These are phyloP conservation scores for Phytophthora sojae DNA, from an alignment of 352 stramenopile species.

Conservation along the genomic window DNA sequence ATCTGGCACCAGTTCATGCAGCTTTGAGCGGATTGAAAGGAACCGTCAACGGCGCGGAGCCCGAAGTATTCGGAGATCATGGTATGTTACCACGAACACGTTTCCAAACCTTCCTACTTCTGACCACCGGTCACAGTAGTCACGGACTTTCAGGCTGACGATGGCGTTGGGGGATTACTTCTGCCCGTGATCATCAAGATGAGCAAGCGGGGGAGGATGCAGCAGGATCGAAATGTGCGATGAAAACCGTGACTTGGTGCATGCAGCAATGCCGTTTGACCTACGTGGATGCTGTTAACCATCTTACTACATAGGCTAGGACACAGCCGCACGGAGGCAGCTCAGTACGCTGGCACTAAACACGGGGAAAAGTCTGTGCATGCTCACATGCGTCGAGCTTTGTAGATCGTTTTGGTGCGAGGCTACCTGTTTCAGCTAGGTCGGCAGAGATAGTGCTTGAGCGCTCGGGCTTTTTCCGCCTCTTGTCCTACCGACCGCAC, in stretches of 20 bases:
- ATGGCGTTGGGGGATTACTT: neutral
- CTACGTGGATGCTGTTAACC: too few species aligned
- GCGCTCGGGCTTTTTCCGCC: too few species aligned
- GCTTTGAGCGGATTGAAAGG: neutral
- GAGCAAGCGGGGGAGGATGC: neutral
- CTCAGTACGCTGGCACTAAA: too few species aligned
- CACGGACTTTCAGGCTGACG: neutral
- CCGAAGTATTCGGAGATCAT: constrained; percentile 12
- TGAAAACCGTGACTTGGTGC: neutral
- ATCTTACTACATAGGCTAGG: too few species aligned
- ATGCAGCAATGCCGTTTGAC: too few species aligned
- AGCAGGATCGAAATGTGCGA: neutral
- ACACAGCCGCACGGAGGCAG: too few species aligned
- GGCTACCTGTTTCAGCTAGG: too few species aligned
- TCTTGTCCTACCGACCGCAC: neutral
- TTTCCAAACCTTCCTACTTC: neutral
- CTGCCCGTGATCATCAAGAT: constrained; percentile 23
- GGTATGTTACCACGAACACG: neutral
- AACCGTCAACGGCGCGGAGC: neutral
- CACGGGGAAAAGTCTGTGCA: too few species aligned
- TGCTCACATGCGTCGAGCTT: too few species aligned
- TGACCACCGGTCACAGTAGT: neutral
- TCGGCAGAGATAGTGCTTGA: neutral
- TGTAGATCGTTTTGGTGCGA: too few species aligned
- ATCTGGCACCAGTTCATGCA: neutral